Percentiles rank a stretch among this genome's conserved stretches.
Evolutionary conservation across 768 basidiomycete genomes (phyloP).

Genomic region (Lactarius vividus): DNA sequence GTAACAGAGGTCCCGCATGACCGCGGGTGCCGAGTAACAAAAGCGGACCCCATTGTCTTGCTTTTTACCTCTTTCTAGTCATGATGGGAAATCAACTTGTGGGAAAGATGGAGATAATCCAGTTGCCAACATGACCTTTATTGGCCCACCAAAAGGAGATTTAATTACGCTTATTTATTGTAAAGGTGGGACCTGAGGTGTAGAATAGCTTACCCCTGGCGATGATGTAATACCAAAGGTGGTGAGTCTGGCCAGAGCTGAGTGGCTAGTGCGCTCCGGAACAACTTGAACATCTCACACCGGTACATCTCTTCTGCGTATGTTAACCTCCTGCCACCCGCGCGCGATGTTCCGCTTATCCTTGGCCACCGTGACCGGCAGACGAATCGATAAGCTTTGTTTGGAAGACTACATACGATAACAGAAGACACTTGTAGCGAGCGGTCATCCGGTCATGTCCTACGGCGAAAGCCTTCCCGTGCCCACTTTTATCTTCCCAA

Average conservation of each 20-base stretch:
- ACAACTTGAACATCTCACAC: neutral
- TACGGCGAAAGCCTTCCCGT: slow-evolving; percentile 30
- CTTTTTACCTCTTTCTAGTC: neutral
- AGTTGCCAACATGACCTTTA: neutral
- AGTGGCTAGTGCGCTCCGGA: neutral
- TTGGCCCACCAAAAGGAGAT: neutral
- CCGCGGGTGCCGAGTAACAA: neutral
- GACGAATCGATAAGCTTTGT: slow-evolving; percentile 3
- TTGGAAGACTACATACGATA: slow-evolving; percentile 12
- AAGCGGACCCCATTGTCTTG: neutral
- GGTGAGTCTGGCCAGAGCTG: neutral
- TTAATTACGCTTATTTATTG: neutral
- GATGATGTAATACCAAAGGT: slow-evolving; percentile 12
- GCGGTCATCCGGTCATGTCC: slow-evolving; percentile 21
- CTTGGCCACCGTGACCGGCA: neutral
- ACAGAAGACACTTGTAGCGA: neutral
- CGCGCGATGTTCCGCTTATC: slow-evolving; percentile 17
- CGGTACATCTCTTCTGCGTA: slow-evolving; percentile 14
- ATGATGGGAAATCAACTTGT: neutral
- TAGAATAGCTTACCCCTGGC: neutral
- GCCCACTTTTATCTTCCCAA: slow-evolving; percentile 3
- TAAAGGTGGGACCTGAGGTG: neutral
- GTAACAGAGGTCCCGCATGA: neutral
- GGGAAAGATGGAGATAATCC: neutral
- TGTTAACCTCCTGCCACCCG: neutral